Conservation (phyloP, 164 flowering plant species). For the Paratinospora sagittata region DNA sequence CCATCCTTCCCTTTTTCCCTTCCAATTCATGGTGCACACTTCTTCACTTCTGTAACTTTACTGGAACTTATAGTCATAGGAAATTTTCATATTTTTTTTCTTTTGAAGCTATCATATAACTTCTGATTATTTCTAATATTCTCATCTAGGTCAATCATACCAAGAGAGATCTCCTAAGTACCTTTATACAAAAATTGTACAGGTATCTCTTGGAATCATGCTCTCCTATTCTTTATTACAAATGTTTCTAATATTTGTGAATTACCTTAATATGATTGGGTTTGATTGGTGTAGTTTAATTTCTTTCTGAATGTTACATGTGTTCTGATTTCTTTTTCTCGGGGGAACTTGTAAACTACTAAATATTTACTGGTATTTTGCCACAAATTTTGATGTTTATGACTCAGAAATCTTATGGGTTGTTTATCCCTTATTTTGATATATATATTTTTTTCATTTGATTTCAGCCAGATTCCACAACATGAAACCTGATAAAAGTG, state of each 20-base stretch:
- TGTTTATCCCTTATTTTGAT: not conserved
- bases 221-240: not conserved
- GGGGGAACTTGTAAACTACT: not conserved
- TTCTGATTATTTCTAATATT: not conserved
- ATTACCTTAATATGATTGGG: too few species aligned
- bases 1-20: not conserved
- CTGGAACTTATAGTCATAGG: not conserved
- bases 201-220: constrained; percentile 22
- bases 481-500: too few species aligned
- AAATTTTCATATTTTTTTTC: constrained; percentile 1
- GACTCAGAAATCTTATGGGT: not conserved
- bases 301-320: not conserved
- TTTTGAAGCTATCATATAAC: not conserved
- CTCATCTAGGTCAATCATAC: constrained; percentile 38
- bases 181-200: constrained; percentile 38
- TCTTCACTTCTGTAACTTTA: not conserved
- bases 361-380: not conserved
- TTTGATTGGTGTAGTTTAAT: not conserved
- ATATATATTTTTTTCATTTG: too few species aligned
- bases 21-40: not conserved
- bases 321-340: too few species aligned
- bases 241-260: not conserved
- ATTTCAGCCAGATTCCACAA: too few species aligned
- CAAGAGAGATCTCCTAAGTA: constrained; percentile 37
- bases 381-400: not conserved